Conservation (phyloP, 805 yeast genomes). For the Schwanniomyces occidentalis region DNA sequence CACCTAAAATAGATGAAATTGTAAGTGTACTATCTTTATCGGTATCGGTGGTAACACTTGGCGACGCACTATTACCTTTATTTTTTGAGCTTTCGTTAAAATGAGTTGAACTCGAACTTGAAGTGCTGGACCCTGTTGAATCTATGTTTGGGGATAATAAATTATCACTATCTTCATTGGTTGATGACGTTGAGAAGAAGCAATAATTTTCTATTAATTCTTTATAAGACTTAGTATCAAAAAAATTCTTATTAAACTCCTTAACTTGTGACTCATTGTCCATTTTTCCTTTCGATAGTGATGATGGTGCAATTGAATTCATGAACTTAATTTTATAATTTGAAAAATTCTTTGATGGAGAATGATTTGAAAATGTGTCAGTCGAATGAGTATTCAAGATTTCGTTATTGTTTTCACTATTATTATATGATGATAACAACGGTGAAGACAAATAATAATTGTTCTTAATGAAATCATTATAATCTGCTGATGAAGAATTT, state of each 20-base stretch:
- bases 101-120: neutral
- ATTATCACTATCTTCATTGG: conserved; percentile 11
- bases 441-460: conserved; percentile 40
- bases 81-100: neutral
- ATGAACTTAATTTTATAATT: neutral
- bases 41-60: no score
- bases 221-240: conserved; percentile 55
- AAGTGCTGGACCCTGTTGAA: neutral
- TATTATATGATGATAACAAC: conserved; percentile 25
- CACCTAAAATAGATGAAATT: conserved; percentile 20
- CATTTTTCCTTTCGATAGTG: conserved; percentile 1
- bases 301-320: conserved; percentile 2
- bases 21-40: conserved; percentile 13
- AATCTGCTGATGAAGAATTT: conserved; percentile 11
- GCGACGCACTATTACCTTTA: neutral
- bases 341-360: neutral
- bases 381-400: neutral
- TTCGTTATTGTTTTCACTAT: conserved; percentile 6
- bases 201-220: conserved; percentile 61
- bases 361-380: neutral
- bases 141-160: conserved; percentile 1
- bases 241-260: conserved; percentile 22
- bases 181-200: conserved; percentile 43
- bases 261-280: neutral
- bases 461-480: conserved; percentile 32